Conservation (phyloP, 768 basidiomycete genomes). For the Leccinum longicurvipes region DNA sequence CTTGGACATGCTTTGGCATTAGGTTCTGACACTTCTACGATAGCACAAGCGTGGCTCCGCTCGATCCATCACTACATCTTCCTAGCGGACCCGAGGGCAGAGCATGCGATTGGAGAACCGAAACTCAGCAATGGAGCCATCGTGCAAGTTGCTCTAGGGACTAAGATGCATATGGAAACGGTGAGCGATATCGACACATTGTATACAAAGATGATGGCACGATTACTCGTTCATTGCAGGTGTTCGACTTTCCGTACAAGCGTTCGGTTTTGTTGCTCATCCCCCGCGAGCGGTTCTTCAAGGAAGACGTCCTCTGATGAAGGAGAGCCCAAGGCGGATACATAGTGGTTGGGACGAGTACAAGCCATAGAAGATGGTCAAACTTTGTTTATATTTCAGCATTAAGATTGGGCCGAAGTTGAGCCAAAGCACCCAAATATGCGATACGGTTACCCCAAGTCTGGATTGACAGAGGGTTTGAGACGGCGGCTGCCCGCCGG, state of each 20-base stretch:
- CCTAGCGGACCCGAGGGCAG: constrained; percentile 41
- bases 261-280: constrained; percentile 14
- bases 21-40: not conserved
- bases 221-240: constrained; percentile 2
- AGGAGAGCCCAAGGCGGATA: not conserved
- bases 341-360: not conserved
- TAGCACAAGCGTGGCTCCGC: constrained; percentile 21
- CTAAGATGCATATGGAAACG: constrained; percentile 22
- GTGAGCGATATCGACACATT: constrained; percentile 2
- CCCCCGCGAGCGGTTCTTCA: constrained; percentile 25
- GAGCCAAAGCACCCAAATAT: too few species aligned
- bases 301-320: constrained; percentile 17
- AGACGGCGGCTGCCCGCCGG: too few species aligned
- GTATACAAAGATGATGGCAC: not conserved
- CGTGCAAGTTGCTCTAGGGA: constrained; percentile 23
- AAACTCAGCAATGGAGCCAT: constrained; percentile 29
- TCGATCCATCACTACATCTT: constrained; percentile 42
- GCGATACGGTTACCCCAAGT: too few species aligned
- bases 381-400: not conserved
- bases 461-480: too few species aligned
- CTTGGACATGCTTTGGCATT: not conserved
- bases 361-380: not conserved
- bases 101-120: constrained; percentile 43
- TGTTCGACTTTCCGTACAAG: constrained; percentile 28
- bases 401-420: not conserved